Base-by-base conservation (phyloP, 129 eudicot species). In the Daucus carota region DNA sequence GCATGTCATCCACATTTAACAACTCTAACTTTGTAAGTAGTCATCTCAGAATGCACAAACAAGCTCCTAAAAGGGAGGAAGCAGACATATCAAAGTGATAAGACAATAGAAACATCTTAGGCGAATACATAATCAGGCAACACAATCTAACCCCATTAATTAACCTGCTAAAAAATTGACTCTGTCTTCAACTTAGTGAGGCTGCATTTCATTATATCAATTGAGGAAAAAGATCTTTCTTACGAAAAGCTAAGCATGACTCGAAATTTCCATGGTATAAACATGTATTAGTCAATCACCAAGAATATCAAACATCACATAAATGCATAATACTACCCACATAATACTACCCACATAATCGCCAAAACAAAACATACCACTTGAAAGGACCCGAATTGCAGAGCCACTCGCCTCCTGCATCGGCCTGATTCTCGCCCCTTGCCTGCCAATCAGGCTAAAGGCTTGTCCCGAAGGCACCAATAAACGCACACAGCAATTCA, bases 361-460 rank as follows among this genome's bases (percentile, higher is more conserved):
- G 24, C 32, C 44, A 43, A 41, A 17, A 0, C 22, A 40, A 77
- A 46, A 68, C 60, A 81, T 85, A 92, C 95, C 92, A 69, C 78
- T 85, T 24, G 96, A 89, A 34, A 90, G 90, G 70, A 93, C 86
- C 2, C 92, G 87, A n/a, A 90, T 86, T 67, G 87, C 77, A 47
- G 97, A 92, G 79, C 97, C 87, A 42, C 80, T 87, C 74, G 84
- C 81, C 76, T 93, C 95, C 86, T 90, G 92, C 72, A 93, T 87
- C 52, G 92, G 76, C 80, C 88, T 93, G 28, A 90, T 93, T 71
- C 80, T 48, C 29, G 96, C 82, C 42, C 98, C 97, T 76, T 93
- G 97, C 62, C 85, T 93, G 24, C 98, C 98, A 38, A 93, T 93
- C 72, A 93, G 79, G 70, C 81, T 87, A 16, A 85, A 78, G 10